phyloP scores from a whole-genome alignment of 176 grass and related monocot genomes.

The Puya raimondii region DNA sequence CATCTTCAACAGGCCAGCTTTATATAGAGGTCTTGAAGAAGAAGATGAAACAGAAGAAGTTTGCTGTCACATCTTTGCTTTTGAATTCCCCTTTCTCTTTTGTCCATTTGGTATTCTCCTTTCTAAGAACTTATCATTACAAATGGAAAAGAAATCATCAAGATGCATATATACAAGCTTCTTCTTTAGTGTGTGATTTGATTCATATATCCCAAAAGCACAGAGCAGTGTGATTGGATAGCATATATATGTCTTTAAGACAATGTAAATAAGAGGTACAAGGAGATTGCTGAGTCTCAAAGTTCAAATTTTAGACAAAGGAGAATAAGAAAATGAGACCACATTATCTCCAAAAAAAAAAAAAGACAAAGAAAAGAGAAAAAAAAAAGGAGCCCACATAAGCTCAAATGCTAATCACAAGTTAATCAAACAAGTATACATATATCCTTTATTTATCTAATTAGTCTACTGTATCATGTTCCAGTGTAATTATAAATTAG shows the following conservation, averaged over 20 bases:
- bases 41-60: constrained; percentile 55
- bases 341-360: too few relatives aligned
- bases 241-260: neutral
- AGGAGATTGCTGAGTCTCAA: too few relatives aligned
- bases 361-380: too few relatives aligned
- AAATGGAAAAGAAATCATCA: constrained; percentile 3
- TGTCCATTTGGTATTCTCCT: constrained; percentile 28
- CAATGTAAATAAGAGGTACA: neutral
- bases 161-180: constrained; percentile 23
- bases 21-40: constrained; percentile 46
- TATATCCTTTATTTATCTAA: too few relatives aligned
- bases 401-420: too few relatives aligned
- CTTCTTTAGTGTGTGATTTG: constrained; percentile 31
- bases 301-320: too few relatives aligned
- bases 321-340: too few relatives aligned
- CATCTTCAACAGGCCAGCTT: constrained; percentile 38
- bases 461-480: too few relatives aligned
- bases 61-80: constrained; percentile 60
- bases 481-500: too few relatives aligned
- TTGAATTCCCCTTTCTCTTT: constrained; percentile 40
- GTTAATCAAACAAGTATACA: too few relatives aligned
- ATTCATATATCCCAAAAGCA: constrained; percentile 16
- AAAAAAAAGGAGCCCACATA: too few relatives aligned
- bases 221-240: neutral
- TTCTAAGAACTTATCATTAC: constrained; percentile 25